A percentile compares a stretch with the other conserved stretches of the same genome.
Evolutionary conservation across 805 yeast genomes (phyloP).

Genomic region (Candida rishiriensis): DNA sequence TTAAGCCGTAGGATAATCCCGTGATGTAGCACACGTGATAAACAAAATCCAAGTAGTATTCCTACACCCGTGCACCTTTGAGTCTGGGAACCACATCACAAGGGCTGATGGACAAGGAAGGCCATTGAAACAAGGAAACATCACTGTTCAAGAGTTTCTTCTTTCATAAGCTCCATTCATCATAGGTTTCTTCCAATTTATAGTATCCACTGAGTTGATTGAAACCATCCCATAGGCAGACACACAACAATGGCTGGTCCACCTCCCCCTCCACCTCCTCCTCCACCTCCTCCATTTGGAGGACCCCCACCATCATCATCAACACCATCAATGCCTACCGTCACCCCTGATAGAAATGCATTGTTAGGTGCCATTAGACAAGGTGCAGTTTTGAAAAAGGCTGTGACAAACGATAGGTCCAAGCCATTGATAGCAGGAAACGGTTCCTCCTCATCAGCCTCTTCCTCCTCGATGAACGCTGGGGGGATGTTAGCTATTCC

Average conservation of each 20-base stretch:
- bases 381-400: conserved; percentile 56
- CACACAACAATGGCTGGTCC: conserved; percentile 39
- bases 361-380: conserved; percentile 80
- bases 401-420: conserved; percentile 64
- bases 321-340: conserved; percentile 24
- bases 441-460: conserved; percentile 12
- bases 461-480: conserved; percentile 6
- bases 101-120: too few species aligned
- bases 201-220: too few species aligned
- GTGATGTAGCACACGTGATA: too few species aligned
- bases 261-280: conserved; percentile 59
- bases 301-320: conserved; percentile 29
- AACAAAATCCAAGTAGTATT: too few species aligned
- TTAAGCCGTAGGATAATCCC: too few species aligned
- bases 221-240: background rate
- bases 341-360: conserved; percentile 42
- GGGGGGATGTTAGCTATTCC: conserved; percentile 15
- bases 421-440: conserved; percentile 47
- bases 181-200: too few species aligned
- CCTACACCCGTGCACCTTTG: too few species aligned
- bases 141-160: too few species aligned
- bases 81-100: too few species aligned
- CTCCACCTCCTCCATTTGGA: conserved; percentile 39
- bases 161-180: too few species aligned
- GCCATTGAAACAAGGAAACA: too few species aligned